Evolutionary conservation across 2,329 filamentous ascomycete genomes (phyloP), one percentile per base, ranked within the genome.

Genomic region (Nothophoma quercina): DNA sequence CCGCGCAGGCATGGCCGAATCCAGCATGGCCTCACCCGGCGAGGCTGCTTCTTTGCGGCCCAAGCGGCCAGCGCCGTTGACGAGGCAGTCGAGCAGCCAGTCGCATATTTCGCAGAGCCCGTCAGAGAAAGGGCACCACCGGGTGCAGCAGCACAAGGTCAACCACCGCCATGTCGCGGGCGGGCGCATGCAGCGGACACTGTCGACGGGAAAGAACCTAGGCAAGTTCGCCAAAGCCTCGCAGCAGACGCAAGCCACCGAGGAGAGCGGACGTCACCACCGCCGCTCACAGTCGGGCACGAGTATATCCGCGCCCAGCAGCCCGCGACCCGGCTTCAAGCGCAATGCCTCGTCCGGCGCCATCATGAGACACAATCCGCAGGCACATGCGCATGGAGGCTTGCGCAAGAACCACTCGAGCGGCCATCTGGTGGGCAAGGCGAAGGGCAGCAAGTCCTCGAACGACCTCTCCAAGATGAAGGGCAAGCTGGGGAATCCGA

Each of bases 401-500:
- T 59, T 78, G 51, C 72, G 71, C 64, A 76, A 74, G 60, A 77
- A 77, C 55, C 69, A 75, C 51, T 79, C 76, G 22, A 79, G 78
- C 64, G 75, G 77, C 13, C 77, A 80, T 52, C 70, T 81, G 42
- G 68, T 75, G 26, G 69, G 67, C 16, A 74, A 72, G 25, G 65
- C 69, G 4, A 77, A 77, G 64, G 63, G 70, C 26, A 75, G 75
- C 63, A 50, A 66, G 18, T 63, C 70, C 23, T 73, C 72, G 60
- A 68, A 67, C 53, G 67, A 72, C 39, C 52, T 66, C 21, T 64
- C 68, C 22, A 56, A 62, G 21, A 58, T 55, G 1, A 71, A 68
- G 66, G 68, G 63, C 40, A 66, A 68, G 18, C 62, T 71, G 38
- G 58, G 64, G 18, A 61, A 70, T 34, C 61, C 67, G 29, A 63